Base-by-base conservation (phyloP, 495 filamentous ascomycete species). In the Parathielavia appendiculata region DNA sequence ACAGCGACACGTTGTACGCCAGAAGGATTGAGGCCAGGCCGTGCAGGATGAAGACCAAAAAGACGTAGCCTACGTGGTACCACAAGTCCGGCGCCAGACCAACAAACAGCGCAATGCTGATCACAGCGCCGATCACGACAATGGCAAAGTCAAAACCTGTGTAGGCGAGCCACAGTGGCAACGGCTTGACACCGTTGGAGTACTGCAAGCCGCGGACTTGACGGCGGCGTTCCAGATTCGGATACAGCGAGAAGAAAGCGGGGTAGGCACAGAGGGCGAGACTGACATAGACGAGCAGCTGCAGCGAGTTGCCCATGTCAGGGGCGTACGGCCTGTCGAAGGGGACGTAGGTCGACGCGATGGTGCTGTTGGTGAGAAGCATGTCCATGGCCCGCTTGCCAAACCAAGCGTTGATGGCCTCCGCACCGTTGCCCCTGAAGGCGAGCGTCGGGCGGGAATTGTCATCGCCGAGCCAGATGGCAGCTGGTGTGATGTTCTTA, bases 131-230 rank as follows among this genome's bases (percentile, higher is more conserved):
- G 5, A 86, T 63, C 16, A 83, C 60, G 6, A 88, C 82, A 38
- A 88, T 78, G 43, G 83, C 63, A 64, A 90, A 92, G 74, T 96
- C 91, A 63, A 95, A 95, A 0, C 70, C 59, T 5, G 85, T 74
- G 69, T 96, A 92, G 11, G 91, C 89, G 4, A 87, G 71, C 87
- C 89, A 93, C 11, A 93, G 73, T 4, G 87, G 86, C 2, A 89
- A 63, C 0, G 81, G 79, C 38, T 85, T 76, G 12, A 90, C 88
- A 51, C 88, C 89, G 65, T 92, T 95, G 48, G 87, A 91, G 71
- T 92, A 96, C 64, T 96, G 86, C 44, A 96, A 73, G 14, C 87
- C 86, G 35, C 91, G 79, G 34, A 96, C 87, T 53, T 90, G 86
- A 10, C 85, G 72, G 12, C 89, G 75, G 12, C 91, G 79, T 69